A percentile compares a stretch with the other conserved stretches of the same genome.
These are phyloP conservation scores for Bromus sterilis DNA, from an alignment of 176 grass and related monocot species.

Conservation along the genomic window DNA sequence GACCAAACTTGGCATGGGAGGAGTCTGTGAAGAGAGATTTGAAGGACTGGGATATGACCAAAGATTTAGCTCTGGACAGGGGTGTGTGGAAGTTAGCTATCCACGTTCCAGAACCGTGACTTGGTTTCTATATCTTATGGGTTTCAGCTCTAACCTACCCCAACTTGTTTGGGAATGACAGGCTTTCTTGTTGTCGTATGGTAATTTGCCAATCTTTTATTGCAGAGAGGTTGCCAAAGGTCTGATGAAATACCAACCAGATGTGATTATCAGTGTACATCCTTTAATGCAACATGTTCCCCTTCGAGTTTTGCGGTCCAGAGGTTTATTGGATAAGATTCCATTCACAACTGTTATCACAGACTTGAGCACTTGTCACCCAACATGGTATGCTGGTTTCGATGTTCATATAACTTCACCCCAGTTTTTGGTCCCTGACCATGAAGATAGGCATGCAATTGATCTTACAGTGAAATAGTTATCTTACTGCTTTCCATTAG, in stretches of 20 bases:
- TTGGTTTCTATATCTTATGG: too few species aligned
- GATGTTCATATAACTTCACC: constrained; percentile 1
- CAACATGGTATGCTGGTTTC: constrained; percentile 81
- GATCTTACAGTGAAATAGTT: constrained; percentile 63
- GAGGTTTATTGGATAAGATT: constrained; percentile 92
- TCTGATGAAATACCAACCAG: constrained; percentile 95
- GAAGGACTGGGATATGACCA: too few species aligned
- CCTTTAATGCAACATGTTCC: constrained; percentile 99
- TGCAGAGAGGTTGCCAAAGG: constrained; percentile 96
- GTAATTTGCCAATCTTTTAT: background rate
- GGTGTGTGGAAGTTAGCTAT: too few species aligned
- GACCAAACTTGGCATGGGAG: too few species aligned
- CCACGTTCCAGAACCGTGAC: too few species aligned
- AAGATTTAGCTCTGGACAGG: too few species aligned
- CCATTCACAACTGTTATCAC: constrained; percentile 96
- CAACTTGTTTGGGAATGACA: too few species aligned
- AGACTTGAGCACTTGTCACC: constrained; percentile 97
- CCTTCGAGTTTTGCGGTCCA: constrained; percentile 73
- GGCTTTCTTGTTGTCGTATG: too few species aligned
- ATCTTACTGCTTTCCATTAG: constrained; percentile 44
- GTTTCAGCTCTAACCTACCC: too few species aligned
- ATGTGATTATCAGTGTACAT: constrained; percentile 99
- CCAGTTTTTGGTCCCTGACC: background rate
- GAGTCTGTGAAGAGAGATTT: too few species aligned
- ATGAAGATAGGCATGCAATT: constrained; percentile 3